Evolutionary conservation across 345 rosid species (phyloP).

Genomic region (Populus deltoides): DNA sequence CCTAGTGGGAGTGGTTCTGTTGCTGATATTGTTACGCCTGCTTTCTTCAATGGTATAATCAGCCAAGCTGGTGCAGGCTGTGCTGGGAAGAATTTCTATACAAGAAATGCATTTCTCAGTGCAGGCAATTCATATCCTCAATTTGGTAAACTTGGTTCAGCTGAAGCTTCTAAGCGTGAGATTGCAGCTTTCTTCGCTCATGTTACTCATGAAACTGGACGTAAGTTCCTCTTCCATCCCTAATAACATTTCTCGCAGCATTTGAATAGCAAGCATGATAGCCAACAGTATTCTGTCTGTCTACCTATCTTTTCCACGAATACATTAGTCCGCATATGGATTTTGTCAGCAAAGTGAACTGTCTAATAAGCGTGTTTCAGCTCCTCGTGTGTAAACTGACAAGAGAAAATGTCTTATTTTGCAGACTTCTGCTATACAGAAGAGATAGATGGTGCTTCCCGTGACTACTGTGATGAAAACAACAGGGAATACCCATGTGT

Average conservation of each 20-base stretch:
- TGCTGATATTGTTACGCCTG: slow-evolving; percentile 32
- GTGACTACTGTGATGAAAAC: slow-evolving; percentile 42
- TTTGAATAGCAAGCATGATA: too few species aligned
- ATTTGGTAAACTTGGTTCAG: slow-evolving; percentile 36
- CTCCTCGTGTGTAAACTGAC: too few species aligned
- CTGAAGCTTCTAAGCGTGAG: slow-evolving; percentile 46
- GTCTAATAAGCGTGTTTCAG: too few species aligned
- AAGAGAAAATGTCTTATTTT: background rate
- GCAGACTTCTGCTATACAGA: slow-evolving; percentile 57
- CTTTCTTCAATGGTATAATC: slow-evolving; percentile 42
- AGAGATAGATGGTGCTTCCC: slow-evolving; percentile 46
- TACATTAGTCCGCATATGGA: too few species aligned
- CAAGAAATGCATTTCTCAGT: slow-evolving; percentile 31
- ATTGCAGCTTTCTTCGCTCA: slow-evolving; percentile 51
- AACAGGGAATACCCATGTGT: slow-evolving; percentile 51
- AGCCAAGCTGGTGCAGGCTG: slow-evolving; percentile 28
- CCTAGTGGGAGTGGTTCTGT: slow-evolving; percentile 9
- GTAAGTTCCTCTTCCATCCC: slow-evolving; percentile 18
- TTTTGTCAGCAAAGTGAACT: too few species aligned
- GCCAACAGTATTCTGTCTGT: too few species aligned
- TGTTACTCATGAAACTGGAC: slow-evolving; percentile 46
- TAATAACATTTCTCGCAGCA: background rate
- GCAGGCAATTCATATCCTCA: slow-evolving; percentile 23
- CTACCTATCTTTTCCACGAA: too few species aligned
- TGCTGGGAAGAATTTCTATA: slow-evolving; percentile 42